A percentile compares a stretch with the other conserved stretches of the same genome.
These are phyloP conservation scores for Alternaria longipes DNA, from an alignment of 2,329 filamentous ascomycete genomes.

Conservation along the genomic window DNA sequence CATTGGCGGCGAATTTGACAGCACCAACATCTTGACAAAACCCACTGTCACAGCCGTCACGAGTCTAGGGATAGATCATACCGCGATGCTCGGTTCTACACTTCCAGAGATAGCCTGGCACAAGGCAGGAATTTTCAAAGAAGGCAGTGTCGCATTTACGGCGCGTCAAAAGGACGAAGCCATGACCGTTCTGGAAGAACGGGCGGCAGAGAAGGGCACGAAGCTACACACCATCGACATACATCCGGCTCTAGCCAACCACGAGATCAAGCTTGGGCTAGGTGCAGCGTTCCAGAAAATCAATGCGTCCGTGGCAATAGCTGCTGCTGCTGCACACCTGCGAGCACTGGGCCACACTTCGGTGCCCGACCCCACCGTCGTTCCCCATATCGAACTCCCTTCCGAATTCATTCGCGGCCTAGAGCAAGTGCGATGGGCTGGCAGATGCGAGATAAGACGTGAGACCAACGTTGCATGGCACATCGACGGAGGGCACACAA, in stretches of 20 bases:
- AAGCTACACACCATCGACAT: conserved; percentile 59
- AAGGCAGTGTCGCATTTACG: conserved; percentile 69
- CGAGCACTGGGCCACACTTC: conserved; percentile 53
- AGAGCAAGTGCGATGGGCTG: conserved; percentile 72
- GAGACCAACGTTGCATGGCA: conserved; percentile 72
- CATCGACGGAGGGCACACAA: conserved; percentile 87
- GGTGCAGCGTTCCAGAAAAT: conserved; percentile 70
- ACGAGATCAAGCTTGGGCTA: conserved; percentile 64
- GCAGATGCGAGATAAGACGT: conserved; percentile 76
- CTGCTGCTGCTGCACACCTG: conserved; percentile 68
- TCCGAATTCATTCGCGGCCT: conserved; percentile 71
- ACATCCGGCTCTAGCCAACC: conserved; percentile 58
- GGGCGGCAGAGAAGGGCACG: conserved; percentile 61
- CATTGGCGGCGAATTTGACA: conserved; percentile 92
- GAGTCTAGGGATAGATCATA: conserved; percentile 86
- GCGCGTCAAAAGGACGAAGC: conserved; percentile 65
- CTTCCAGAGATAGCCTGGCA: conserved; percentile 89
- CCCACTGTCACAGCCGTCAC: conserved; percentile 79
- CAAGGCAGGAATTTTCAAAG: conserved; percentile 87
- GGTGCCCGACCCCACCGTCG: conserved; percentile 48
- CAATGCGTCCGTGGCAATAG: conserved; percentile 69
- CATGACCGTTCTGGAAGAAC: conserved; percentile 64
- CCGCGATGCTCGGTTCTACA: conserved; percentile 79
- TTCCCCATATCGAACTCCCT: conserved; percentile 60
- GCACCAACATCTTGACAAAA: conserved; percentile 81